phyloP scores from a whole-genome alignment of 768 basidiomycete genomes.

The Hemileccinum rubropunctum region DNA sequence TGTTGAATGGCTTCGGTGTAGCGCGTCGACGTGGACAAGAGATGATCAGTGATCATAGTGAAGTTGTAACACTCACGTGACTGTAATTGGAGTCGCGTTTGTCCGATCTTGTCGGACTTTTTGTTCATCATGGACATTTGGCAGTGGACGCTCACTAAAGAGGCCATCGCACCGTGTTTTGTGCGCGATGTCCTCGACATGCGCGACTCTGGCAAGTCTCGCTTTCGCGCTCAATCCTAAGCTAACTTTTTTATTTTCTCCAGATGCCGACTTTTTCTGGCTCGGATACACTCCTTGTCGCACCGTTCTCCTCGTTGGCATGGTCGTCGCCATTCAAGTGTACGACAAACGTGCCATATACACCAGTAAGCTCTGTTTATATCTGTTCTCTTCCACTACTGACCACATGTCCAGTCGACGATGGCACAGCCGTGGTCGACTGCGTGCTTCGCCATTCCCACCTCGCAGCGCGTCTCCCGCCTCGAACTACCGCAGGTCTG shows the following conservation, averaged over 20 bases:
- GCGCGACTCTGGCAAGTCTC: conserved; percentile 34
- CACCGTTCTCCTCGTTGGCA: conserved; percentile 49
- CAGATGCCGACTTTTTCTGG: conserved; percentile 66
- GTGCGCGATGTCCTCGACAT: conserved; percentile 50
- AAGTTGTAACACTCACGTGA: too few species aligned
- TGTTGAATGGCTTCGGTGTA: conserved; percentile 53
- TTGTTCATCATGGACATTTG: conserved; percentile 32
- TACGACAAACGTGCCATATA: conserved; percentile 63
- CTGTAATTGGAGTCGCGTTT: too few species aligned
- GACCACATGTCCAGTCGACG: conserved; percentile 54
- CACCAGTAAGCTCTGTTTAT: conserved; percentile 37
- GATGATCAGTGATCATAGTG: conserved; percentile 25
- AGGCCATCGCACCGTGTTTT: conserved; percentile 55
- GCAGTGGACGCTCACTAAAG: conserved; percentile 56
- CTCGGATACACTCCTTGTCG: conserved; percentile 71
- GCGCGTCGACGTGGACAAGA: conserved; percentile 35
- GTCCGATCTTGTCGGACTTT: too few species aligned
- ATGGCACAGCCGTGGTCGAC: conserved; percentile 72
- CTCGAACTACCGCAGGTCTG: conserved; percentile 4
- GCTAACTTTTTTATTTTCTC: background rate
- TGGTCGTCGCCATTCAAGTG: conserved; percentile 59
- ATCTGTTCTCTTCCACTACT: background rate
- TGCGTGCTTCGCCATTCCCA: conserved; percentile 48
- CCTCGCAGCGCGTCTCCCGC: conserved; percentile 4
- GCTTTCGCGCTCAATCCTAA: background rate